phyloP scores from a whole-genome alignment of 106 monocot species.

The Hemerocallis citrina region DNA sequence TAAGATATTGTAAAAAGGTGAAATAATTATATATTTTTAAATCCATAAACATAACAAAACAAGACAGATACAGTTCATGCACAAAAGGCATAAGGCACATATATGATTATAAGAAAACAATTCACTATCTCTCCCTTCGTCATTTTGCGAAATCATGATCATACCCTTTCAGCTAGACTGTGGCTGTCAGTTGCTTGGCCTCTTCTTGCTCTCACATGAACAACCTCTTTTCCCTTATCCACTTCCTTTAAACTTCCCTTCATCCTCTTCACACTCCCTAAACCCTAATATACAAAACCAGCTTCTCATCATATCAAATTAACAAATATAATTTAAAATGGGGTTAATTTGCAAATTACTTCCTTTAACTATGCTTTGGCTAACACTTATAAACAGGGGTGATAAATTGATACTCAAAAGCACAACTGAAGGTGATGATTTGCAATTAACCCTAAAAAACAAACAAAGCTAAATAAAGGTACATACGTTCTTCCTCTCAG shows the following conservation, averaged over 20 bases:
- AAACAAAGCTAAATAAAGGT: background rate
- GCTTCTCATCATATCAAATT: too few species aligned
- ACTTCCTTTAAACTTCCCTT: conserved; percentile 14
- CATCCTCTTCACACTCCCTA: conserved; percentile 11
- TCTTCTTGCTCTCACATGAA: conserved; percentile 65
- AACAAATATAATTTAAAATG: too few species aligned
- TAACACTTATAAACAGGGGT: too few species aligned
- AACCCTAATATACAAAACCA: background rate
- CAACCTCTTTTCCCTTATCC: conserved; percentile 41
- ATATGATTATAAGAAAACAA: background rate
- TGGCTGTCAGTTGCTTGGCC: conserved; percentile 83
- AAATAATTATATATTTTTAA: too few species aligned
- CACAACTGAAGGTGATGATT: too few species aligned
- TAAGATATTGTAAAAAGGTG: too few species aligned
- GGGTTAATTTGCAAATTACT: too few species aligned
- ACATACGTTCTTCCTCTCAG: conserved; percentile 22
- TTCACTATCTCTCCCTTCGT: background rate
- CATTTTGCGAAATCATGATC: conserved; percentile 1
- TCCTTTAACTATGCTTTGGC: too few species aligned
- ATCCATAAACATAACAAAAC: background rate
- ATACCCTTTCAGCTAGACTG: conserved; percentile 68
- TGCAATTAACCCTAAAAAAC: too few species aligned
- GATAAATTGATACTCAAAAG: too few species aligned
- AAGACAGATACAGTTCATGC: background rate
- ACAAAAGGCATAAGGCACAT: too few species aligned